Base-by-base conservation (phyloP, 1,284 basidiomycete species). In the Boletus semigastroideus region DNA sequence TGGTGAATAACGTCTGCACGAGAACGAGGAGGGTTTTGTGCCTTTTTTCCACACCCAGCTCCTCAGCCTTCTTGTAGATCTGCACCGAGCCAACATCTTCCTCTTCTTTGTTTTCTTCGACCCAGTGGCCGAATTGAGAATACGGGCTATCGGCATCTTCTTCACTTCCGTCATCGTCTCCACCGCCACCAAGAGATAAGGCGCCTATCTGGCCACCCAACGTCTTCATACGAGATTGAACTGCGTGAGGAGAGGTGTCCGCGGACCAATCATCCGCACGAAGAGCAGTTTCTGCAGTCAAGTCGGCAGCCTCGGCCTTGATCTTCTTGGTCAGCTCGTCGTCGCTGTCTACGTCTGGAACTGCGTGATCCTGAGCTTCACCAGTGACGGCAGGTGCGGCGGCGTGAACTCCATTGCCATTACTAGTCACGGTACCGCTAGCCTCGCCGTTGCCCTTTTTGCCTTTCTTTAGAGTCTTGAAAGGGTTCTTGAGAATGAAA, bases 401-500 rank as follows among this genome's bases (percentile, higher is more conserved):
- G n/a, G 66, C 56, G 38, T 67, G 66, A 6, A 68, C 62, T 8
- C 66, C 68, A n/a, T 77, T 80, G 20, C 79, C 82, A 33, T 80
- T 79, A 25, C 77, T 76, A 49, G 76, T 74, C 50, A 76, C 76
- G 42, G 78, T 74, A 60, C 80, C 78, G 42, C 77, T 78, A 42
- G 70, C 69, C 48, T 72, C 64, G 19, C 66, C 75, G 66, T 79
- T 86, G 63, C 69, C 78, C 67, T 83, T 83, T 76, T 87, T 94
- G 60, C 78, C 79, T 73, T 90, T 93, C 77, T 87, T 87, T 56
- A 94, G 96, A 40, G 90, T 92, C 77, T 87, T 87, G 59, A 94
- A 95, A 42, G 97, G 97, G 73, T 99, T 99, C 78, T 97, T 98
- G 67, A 97, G 67, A 70, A 99, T 98, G 77, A 92, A 99, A 3